Conservation (phyloP, 2,329 filamentous ascomycete species). For the Alternaria postmessia region DNA sequence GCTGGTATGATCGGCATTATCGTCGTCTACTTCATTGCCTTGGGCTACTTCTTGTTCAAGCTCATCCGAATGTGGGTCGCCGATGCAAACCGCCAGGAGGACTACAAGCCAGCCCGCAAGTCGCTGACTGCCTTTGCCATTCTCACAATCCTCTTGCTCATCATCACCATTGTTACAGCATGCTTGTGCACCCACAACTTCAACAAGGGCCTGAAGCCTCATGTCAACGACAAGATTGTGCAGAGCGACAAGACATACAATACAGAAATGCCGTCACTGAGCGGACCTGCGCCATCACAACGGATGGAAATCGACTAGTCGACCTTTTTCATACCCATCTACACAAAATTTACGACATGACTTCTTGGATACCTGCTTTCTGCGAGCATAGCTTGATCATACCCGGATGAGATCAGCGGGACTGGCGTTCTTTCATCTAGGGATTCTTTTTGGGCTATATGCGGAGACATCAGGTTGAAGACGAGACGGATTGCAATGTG, state of each 20-base stretch:
- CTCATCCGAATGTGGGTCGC: conserved; percentile 89
- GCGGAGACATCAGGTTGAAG: conserved; percentile 10
- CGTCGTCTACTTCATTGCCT: conserved; percentile 82
- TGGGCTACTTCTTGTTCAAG: conserved; percentile 98
- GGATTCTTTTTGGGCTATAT: conserved; percentile 18
- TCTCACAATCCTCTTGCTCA: conserved; percentile 86
- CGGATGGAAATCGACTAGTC: conserved; percentile 53
- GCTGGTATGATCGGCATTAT: conserved; percentile 80
- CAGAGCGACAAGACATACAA: conserved; percentile 59
- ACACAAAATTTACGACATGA: conserved; percentile 34
- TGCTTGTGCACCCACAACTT: conserved; percentile 92
- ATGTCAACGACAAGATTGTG: conserved; percentile 71
- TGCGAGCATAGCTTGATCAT: conserved; percentile 40
- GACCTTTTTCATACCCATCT: conserved; percentile 18
- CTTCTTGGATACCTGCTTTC: conserved; percentile 33
- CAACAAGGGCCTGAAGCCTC: conserved; percentile 84
- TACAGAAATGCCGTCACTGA: conserved; percentile 59
- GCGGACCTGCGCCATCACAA: conserved; percentile 54
- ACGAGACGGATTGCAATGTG: conserved; percentile 12
- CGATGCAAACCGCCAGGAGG: conserved; percentile 55
- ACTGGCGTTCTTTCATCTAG: conserved; percentile 35
- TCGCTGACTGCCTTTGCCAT: conserved; percentile 93
- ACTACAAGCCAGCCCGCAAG: conserved; percentile 81
- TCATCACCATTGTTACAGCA: conserved; percentile 87
- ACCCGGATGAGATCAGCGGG: conserved; percentile 28